A percentile compares a stretch with the other conserved stretches of the same genome.
Evolutionary conservation across 305 asterid genomes (phyloP).

Genomic region (Plantago rigida): DNA sequence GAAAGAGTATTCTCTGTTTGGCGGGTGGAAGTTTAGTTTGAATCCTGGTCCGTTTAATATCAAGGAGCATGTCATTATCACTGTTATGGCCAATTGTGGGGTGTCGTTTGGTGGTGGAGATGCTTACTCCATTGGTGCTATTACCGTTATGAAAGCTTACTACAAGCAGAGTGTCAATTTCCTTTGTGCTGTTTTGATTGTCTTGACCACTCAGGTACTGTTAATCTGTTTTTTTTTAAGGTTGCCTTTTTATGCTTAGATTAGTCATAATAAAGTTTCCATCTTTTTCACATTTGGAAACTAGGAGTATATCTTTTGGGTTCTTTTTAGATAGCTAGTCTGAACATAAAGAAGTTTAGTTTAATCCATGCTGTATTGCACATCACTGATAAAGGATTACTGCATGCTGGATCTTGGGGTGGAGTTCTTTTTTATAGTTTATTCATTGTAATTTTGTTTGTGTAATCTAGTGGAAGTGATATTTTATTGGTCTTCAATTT

Average conservation of each 20-base stretch:
- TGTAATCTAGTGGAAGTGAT: too few relatives aligned
- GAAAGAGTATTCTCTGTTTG: conserved; percentile 28
- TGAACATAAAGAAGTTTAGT: not conserved
- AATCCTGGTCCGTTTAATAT: conserved; percentile 90
- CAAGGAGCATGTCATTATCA: conserved; percentile 80
- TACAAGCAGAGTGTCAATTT: conserved; percentile 71
- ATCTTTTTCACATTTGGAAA: too few relatives aligned
- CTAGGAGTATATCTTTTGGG: too few relatives aligned
- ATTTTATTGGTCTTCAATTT: not conserved
- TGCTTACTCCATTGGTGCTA: conserved; percentile 91
- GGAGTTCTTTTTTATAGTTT: not conserved
- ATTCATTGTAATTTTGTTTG: not conserved
- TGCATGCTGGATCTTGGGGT: too few relatives aligned
- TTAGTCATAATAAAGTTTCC: too few relatives aligned
- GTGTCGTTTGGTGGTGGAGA: conserved; percentile 92
- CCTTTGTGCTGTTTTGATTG: conserved; percentile 65
- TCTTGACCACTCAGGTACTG: conserved; percentile 78
- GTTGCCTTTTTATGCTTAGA: too few relatives aligned
- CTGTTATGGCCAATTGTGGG: conserved; percentile 92
- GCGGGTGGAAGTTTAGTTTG: conserved; percentile 59
- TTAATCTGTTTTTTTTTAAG: not conserved
- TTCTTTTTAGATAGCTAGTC: too few relatives aligned
- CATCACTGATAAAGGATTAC: too few relatives aligned
- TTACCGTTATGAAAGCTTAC: conserved; percentile 94
- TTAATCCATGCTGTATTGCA: too few relatives aligned